A percentile compares a stretch with the other conserved stretches of the same genome.
Evolutionary conservation across 2,329 filamentous ascomycete species (phyloP).

Genomic region (Endoconidiophora polonica): DNA sequence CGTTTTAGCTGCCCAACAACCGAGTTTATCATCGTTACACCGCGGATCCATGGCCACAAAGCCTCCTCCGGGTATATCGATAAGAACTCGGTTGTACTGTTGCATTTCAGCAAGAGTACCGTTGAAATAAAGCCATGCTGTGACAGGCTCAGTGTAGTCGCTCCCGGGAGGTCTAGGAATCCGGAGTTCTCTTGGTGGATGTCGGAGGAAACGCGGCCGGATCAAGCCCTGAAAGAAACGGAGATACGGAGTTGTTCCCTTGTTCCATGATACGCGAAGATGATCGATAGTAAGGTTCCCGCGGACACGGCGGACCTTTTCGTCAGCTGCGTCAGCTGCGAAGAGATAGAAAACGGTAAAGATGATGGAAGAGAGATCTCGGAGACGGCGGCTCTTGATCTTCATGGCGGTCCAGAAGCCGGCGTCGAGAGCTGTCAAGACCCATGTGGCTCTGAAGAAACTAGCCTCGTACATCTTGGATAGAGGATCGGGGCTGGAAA

Average conservation of each 20-base stretch:
- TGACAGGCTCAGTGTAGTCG: conserved; percentile 66
- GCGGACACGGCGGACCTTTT: conserved; percentile 85
- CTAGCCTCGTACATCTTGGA: conserved; percentile 83
- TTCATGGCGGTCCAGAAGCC: conserved; percentile 98
- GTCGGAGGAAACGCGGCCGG: conserved; percentile 63
- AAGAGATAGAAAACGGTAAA: conserved; percentile 87
- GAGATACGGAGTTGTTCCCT: conserved; percentile 76
- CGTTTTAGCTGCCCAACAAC: conserved; percentile 80
- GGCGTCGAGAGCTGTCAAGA: conserved; percentile 83
- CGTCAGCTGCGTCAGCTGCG: conserved; percentile 83
- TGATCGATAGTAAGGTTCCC: conserved; percentile 81
- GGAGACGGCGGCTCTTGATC: conserved; percentile 59
- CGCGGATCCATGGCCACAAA: conserved; percentile 96
- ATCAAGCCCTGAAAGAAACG: conserved; percentile 53
- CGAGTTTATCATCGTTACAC: conserved; percentile 82
- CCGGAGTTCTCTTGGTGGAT: conserved; percentile 64
- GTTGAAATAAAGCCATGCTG: conserved; percentile 88
- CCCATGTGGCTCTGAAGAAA: conserved; percentile 94
- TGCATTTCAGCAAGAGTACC: conserved; percentile 64
- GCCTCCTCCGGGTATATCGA: conserved; percentile 86
- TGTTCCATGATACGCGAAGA: conserved; percentile 87
- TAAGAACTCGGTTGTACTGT: conserved; percentile 58
- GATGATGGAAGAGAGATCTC: conserved; percentile 65
- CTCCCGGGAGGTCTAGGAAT: conserved; percentile 69
- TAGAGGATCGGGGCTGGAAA: conserved; percentile 85